A percentile compares a stretch with the other conserved stretches of the same genome.
Evolutionary conservation across 2,329 filamentous ascomycete genomes (phyloP).

Genomic region (Aureobasidium melanogenum): DNA sequence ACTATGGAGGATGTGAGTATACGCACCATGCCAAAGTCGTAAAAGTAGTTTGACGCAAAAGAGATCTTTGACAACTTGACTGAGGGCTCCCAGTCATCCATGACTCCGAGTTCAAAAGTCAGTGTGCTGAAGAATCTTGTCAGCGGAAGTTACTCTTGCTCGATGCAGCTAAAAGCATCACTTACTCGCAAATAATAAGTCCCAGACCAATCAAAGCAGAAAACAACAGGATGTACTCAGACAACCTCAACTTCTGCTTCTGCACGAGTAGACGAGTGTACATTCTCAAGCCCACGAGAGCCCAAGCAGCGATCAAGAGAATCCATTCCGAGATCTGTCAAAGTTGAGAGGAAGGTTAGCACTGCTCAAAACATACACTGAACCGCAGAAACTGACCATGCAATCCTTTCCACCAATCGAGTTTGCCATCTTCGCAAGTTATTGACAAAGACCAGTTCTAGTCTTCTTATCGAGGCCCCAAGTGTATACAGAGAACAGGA

Average conservation of each 20-base stretch:
- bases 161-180: not conserved
- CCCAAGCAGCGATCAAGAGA: conserved; percentile 17
- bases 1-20: not conserved
- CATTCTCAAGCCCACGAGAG: conserved; percentile 25
- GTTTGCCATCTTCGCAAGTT: not conserved
- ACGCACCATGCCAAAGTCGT: conserved; percentile 27
- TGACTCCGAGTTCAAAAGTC: conserved; percentile 25
- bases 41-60: conserved; percentile 31
- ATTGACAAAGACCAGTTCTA: too few species aligned
- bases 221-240: conserved; percentile 23
- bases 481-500: too few species aligned
- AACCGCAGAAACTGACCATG: conserved; percentile 3
- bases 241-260: conserved; percentile 23
- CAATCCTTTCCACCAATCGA: conserved; percentile 13
- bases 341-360: too few species aligned
- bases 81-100: conserved; percentile 25
- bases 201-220: conserved; percentile 26
- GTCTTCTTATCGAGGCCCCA: too few species aligned
- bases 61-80: conserved; percentile 28
- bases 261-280: conserved; percentile 27
- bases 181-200: conserved; percentile 27
- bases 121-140: conserved; percentile 21
- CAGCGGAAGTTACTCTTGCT: not conserved
- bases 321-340: conserved; percentile 20
- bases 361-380: too few species aligned